These are phyloP conservation scores for Ceriops tagal DNA, from an alignment of 345 rosid genomes.

Conservation along the genomic window DNA sequence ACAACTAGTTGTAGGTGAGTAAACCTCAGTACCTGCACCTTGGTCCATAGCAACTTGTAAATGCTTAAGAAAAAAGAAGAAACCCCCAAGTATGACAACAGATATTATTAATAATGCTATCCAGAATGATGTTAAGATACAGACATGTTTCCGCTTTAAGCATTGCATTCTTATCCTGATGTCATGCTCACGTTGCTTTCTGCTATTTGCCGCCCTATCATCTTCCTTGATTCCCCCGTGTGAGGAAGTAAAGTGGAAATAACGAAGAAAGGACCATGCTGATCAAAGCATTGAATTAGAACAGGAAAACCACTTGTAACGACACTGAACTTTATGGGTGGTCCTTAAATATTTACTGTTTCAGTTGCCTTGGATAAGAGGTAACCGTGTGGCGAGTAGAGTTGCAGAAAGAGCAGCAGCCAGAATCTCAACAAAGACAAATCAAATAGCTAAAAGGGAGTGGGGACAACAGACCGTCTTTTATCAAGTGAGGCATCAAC, in stretches of 20 bases:
- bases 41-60: too few relatives aligned
- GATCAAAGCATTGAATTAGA: background rate
- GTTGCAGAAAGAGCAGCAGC: background rate
- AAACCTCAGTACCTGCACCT: too few relatives aligned
- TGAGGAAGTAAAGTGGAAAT: slow-evolving; percentile 4
- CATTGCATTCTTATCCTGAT: background rate
- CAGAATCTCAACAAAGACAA: background rate
- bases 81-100: too few relatives aligned
- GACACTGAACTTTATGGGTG: background rate
- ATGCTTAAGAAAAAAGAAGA: too few relatives aligned
- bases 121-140: too few relatives aligned
- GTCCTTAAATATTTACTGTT: background rate
- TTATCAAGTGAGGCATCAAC: background rate
- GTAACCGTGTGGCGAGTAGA: background rate
- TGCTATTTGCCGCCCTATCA: background rate
- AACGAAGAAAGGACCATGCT: background rate
- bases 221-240: background rate
- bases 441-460: background rate
- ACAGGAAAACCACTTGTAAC: background rate
- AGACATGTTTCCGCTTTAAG: background rate
- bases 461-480: background rate
- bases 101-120: too few relatives aligned
- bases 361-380: slow-evolving; percentile 13
- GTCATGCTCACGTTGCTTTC: background rate
- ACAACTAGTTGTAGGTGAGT: too few relatives aligned